Base-by-base conservation (phyloP, 2,329 filamentous ascomycete genomes). In the Beauveria sp. region DNA sequence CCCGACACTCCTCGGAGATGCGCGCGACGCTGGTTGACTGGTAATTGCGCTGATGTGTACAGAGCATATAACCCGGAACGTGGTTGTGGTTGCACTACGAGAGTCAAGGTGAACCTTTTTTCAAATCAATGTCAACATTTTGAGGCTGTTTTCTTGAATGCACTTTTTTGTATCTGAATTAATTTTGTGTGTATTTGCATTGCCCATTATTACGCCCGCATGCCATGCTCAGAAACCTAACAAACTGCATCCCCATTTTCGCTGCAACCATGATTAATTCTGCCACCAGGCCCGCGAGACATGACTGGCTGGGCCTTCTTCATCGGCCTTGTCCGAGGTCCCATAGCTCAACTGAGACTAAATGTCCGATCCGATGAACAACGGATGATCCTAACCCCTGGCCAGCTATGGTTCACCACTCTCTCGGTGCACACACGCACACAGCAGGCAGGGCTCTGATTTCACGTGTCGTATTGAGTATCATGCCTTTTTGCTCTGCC, bases 281-380 rank as follows among this genome's bases (percentile, higher is more conserved):
- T 46, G 14, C n/a, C 24, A 9, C 7, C 38, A 10, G 4, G 2
- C 18, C 22, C 42, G 8, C 46, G 43, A 51, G 46, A 60, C 48
- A 60, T 38, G 31, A 34, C 12, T 34, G 31, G n/a, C 26, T 31
- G 5, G 38, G 5, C 26, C 54, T 57, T 59, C 22, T 31, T 52
- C 46, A 50, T 50, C 56, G 24, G 56, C 18, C 31, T 24, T 42
- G 45, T 50, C 45, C 48, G 18, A 38, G 31, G 45, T 40, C 34
- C 20, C 55, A 49, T 60, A 43, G 24, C 38, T 52, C 49, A 60
- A 53, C 57, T 60, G 57, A 60, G 57, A 60, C 57, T 26, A 31
- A 34, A 22, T 10, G 6, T 26, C 38, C 52, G 57, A 60, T 60
- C 49, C 57, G 49, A 53, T 52, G 22, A 38, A 22, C 22, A 26